Evolutionary conservation across 495 filamentous ascomycete genomes (phyloP).

Genomic region (Durotheca rogersii): DNA sequence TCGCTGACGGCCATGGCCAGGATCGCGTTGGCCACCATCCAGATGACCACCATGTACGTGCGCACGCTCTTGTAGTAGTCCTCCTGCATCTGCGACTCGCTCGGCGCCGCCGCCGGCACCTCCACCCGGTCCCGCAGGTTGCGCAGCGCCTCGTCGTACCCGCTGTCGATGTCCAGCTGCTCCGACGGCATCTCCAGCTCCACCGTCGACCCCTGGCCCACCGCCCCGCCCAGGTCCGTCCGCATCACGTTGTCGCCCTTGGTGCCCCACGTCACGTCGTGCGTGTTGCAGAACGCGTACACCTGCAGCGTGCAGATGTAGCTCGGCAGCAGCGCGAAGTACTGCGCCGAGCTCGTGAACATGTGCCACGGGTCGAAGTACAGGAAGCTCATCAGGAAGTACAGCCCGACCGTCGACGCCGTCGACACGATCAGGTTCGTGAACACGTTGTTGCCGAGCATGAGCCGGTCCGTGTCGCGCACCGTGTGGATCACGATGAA

Average conservation of each 20-base stretch:
- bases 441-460: constrained; percentile 81
- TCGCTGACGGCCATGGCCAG: constrained; percentile 94
- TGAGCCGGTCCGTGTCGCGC: constrained; percentile 51
- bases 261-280: constrained; percentile 98
- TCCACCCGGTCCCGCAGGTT: constrained; percentile 93
- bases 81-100: constrained; percentile 85
- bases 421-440: constrained; percentile 93
- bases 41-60: constrained; percentile 97
- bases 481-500: constrained; percentile 86
- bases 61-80: constrained; percentile 98
- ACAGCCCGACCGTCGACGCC: constrained; percentile 84
- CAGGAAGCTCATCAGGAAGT: constrained; percentile 93
- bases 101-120: constrained; percentile 59
- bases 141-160: constrained; percentile 94
- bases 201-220: constrained; percentile 68
- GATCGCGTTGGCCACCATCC: constrained; percentile 90
- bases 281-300: constrained; percentile 99
- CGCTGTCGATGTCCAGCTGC: constrained; percentile 96
- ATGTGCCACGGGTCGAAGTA: constrained; percentile 99
- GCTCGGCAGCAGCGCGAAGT: constrained; percentile 84
- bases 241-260: constrained; percentile 96
- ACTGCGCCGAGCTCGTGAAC: constrained; percentile 91
- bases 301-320: constrained; percentile 98
- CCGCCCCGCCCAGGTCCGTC: constrained; percentile 85
- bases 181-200: constrained; percentile 96